Evolutionary conservation across 163 green algal species (phyloP), one percentile per base, ranked within the genome.

Genomic region (Chlamydomonas reinhardtii): DNA sequence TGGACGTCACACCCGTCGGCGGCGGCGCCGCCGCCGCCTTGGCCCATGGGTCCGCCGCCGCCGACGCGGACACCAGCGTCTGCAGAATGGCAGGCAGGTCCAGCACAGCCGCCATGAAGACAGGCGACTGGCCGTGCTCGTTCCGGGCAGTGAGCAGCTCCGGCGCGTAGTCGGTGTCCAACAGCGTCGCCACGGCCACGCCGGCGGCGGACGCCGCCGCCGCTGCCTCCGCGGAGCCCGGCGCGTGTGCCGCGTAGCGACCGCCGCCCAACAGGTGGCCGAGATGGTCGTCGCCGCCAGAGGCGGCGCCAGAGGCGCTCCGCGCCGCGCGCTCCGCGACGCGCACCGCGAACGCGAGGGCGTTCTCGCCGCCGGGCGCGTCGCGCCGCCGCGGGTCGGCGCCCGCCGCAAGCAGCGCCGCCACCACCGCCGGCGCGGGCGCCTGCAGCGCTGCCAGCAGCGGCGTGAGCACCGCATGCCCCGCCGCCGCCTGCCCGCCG

Each of bases 361-460:
- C 66, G 52, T 85, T 85, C 68, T 85, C 79, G 54, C 68, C 79
- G 12, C 9, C 25, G 52, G 52, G 52, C 48, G 48, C 48, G n/a
- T 77, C 68, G 24, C 52, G 52, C 24, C 52, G 48, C 15, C 79
- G 37, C 29, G 68, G 32, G 48, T 85, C 79, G 2, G 68, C 79
- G 32, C 79, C 79, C 20, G 79, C 68, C 39, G 22, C 32, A 4
- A 85, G 52, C 48, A 85, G 52, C 54, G 54, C 19, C 32, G 32
- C 32, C 62, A 70, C 79, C 3, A 71, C 25, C 31, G 52, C 32
- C 31, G 79, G 79, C 48, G 79, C 31, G 29, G 79, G 79, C 34
- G 79, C 79, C 19, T 39, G 68, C 25, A 85, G 79, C 79, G 79
- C 79, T 34, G 52, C 79, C 52, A 62, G 68, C 68, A 85, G 32